Percentiles rank a stretch among this genome's conserved stretches.
phyloP scores from a whole-genome alignment of 2,329 filamentous ascomycete genomes.

The Dactylonectria macrodidyma region DNA sequence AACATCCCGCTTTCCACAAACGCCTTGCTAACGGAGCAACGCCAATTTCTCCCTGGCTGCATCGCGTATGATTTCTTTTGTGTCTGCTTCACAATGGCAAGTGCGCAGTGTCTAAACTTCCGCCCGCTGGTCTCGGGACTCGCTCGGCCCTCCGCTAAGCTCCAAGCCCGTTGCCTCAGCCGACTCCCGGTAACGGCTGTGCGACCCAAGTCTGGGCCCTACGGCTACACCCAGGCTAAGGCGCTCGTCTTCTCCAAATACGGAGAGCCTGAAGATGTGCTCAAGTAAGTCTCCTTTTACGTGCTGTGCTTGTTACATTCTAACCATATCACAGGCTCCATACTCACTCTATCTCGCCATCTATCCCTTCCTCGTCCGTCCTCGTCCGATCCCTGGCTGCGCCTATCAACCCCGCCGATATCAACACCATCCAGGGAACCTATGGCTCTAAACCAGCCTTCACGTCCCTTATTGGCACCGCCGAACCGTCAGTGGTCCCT shows the following conservation, averaged over 20 bases:
- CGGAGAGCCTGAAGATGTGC: slow-evolving; percentile 81
- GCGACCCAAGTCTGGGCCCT: slow-evolving; percentile 72
- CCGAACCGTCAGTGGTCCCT: slow-evolving; percentile 81
- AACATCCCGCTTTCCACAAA: not conserved
- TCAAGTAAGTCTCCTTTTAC: slow-evolving; percentile 63
- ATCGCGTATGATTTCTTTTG: not conserved
- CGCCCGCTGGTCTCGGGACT: slow-evolving; percentile 41
- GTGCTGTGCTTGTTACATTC: not conserved
- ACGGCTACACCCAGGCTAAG: slow-evolving; percentile 89
- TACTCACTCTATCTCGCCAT: slow-evolving; percentile 82
- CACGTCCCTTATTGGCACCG: slow-evolving; percentile 81
- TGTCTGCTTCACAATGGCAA: slow-evolving; percentile 40
- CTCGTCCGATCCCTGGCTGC: slow-evolving; percentile 91
- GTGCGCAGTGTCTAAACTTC: slow-evolving; percentile 41
- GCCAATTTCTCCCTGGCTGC: not conserved
- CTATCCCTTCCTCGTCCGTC: slow-evolving; percentile 74
- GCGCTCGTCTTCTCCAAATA: slow-evolving; percentile 82
- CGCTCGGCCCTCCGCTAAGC: slow-evolving; percentile 40
- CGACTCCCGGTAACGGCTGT: slow-evolving; percentile 47
- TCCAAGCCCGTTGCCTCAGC: slow-evolving; percentile 33
- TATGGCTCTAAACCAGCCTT: slow-evolving; percentile 91
- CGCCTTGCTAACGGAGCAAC: not conserved
- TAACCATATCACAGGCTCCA: slow-evolving; percentile 68
- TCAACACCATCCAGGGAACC: slow-evolving; percentile 97
- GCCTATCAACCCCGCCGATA: slow-evolving; percentile 96